phyloP scores from a whole-genome alignment of 345 rosid species.

The Excoecaria agallocha region DNA sequence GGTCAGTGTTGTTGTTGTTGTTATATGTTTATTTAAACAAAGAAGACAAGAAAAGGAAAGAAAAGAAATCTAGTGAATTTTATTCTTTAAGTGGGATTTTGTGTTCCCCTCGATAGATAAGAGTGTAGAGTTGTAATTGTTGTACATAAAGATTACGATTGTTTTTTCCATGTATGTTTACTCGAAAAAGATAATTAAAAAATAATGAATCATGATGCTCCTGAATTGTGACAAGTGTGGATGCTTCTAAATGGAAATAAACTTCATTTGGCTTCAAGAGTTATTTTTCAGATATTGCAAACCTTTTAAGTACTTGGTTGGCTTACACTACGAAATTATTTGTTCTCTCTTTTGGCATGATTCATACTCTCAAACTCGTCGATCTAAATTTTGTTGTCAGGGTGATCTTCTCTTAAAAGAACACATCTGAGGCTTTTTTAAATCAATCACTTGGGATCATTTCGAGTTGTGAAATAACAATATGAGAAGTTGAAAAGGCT shows the following conservation, averaged over 20 bases:
- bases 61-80: conserved; percentile 6
- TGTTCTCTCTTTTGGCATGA: neutral
- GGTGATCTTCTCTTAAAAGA: neutral
- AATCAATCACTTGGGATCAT: neutral
- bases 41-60: conserved; percentile 11
- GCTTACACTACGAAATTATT: neutral
- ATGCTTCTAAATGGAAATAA: neutral
- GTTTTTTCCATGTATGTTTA: conserved; percentile 7
- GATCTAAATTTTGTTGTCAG: conserved; percentile 1
- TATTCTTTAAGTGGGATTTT: conserved; percentile 3
- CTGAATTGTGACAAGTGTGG: neutral
- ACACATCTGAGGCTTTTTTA: neutral
- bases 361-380: neutral
- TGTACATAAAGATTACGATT: conserved; percentile 11
- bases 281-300: neutral
- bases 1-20: conserved; percentile 59
- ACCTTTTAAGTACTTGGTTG: neutral
- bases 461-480: neutral
- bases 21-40: conserved; percentile 18
- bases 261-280: conserved; percentile 3
- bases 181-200: conserved; percentile 24
- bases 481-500: conserved; percentile 10
- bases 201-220: conserved; percentile 12
- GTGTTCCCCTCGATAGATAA: neutral
- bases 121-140: conserved; percentile 17